These are phyloP conservation scores for Suillus plorans DNA, from an alignment of 768 basidiomycete genomes.

Conservation along the genomic window DNA sequence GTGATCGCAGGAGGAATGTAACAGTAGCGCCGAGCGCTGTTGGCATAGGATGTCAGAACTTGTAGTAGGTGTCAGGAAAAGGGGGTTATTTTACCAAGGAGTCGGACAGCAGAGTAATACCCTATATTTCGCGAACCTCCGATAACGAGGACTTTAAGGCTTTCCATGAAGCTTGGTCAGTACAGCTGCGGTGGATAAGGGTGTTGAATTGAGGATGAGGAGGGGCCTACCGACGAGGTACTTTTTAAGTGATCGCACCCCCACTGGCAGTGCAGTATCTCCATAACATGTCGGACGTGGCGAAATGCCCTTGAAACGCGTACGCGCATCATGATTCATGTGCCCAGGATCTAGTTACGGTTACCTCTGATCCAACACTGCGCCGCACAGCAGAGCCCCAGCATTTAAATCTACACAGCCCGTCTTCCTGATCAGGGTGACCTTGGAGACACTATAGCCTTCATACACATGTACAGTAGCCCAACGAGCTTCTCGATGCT, in stretches of 20 bases:
- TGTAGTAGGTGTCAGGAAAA: background rate
- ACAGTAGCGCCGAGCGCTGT: conserved; percentile 58
- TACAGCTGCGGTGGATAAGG: background rate
- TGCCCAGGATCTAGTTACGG: too few relatives aligned
- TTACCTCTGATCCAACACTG: too few relatives aligned
- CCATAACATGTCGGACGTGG: too few relatives aligned
- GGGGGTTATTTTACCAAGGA: conserved; percentile 40
- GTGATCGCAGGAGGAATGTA: conserved; percentile 60
- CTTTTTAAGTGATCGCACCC: background rate
- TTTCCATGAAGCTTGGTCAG: background rate
- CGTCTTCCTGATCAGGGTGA: too few relatives aligned
- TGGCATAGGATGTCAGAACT: background rate
- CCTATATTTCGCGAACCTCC: conserved; percentile 61
- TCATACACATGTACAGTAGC: too few relatives aligned
- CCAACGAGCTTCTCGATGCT: too few relatives aligned
- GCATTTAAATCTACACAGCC: too few relatives aligned
- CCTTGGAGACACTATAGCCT: too few relatives aligned
- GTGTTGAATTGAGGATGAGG: background rate
- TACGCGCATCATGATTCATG: too few relatives aligned
- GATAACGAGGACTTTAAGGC: conserved; percentile 41
- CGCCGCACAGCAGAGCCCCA: too few relatives aligned
- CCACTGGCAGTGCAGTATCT: too few relatives aligned
- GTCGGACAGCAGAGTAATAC: conserved; percentile 46
- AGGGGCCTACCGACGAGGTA: background rate
- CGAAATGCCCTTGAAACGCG: too few relatives aligned